Evolutionary conservation across 176 grass and related monocot species (phyloP).

Genomic region (maize (Zea mays)): Zm-B73-REFERENCE-NAM-5.0 NC_050104.1:17603501-17604000

Average conservation of each 20-base stretch:
- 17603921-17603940: conserved; percentile 9
- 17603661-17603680: neutral
- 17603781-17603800: conserved; percentile 21
- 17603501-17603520: conserved; percentile 20
- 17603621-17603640: conserved; percentile 10
- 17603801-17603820: neutral
- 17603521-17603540: neutral
- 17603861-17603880: conserved; percentile 16
- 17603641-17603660: conserved; percentile 11
- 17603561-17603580: conserved; percentile 15
- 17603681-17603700: conserved; percentile 50
- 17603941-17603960: neutral
- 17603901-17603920: neutral
- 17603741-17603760: conserved; percentile 10
- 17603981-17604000: conserved; percentile 17
- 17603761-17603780: neutral
- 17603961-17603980: neutral
- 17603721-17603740: conserved; percentile 26
- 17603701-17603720: conserved; percentile 17
- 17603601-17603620: conserved; percentile 15
- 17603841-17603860: neutral
- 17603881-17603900: neutral
- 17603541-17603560: conserved; percentile 33
- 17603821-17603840: neutral
- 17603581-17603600: conserved; percentile 35